phyloP scores from a whole-genome alignment of 352 stramenopile genomes.

The Aphanomyces euteiches region DNA sequence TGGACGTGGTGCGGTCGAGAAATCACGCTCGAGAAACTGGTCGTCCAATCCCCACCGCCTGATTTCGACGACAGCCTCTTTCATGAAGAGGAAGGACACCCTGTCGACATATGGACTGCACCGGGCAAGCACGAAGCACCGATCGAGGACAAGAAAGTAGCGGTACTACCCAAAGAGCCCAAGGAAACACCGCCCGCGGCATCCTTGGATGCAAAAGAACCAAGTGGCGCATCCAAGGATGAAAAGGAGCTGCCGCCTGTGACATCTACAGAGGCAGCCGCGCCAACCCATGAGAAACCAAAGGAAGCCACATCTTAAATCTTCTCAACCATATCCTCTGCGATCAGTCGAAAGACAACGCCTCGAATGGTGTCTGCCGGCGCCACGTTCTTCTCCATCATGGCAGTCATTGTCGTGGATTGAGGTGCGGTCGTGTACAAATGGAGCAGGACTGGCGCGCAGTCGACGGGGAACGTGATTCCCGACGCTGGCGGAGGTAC shows the following conservation, averaged over 20 bases:
- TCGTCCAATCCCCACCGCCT: not conserved
- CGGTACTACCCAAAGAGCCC: not conserved
- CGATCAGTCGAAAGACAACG: conserved; percentile 80
- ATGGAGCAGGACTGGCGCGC: conserved; percentile 62
- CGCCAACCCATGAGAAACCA: too few relatives aligned
- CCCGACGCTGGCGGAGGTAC: conserved; percentile 39
- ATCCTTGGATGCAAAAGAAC: not conserved
- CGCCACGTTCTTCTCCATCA: conserved; percentile 37
- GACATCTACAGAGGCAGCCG: too few relatives aligned
- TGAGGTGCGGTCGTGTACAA: conserved; percentile 52
- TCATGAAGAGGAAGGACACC: not conserved
- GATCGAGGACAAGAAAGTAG: not conserved
- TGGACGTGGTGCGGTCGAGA: conserved; percentile 27
- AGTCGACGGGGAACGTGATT: conserved; percentile 59
- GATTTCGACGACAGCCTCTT: not conserved
- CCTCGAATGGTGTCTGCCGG: conserved; percentile 66
- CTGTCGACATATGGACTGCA: not conserved
- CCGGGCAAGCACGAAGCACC: not conserved
- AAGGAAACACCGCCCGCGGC: not conserved
- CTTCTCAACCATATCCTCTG: conserved; percentile 54
- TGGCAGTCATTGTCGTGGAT: conserved; percentile 39
- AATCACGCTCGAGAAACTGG: conserved; percentile 21
- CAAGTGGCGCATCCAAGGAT: too few relatives aligned
- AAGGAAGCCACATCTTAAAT: too few relatives aligned
- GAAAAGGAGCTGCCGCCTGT: too few relatives aligned